Conservation (phyloP, 1,284 basidiomycete species). For the Ustilago cynodontis region DNA sequence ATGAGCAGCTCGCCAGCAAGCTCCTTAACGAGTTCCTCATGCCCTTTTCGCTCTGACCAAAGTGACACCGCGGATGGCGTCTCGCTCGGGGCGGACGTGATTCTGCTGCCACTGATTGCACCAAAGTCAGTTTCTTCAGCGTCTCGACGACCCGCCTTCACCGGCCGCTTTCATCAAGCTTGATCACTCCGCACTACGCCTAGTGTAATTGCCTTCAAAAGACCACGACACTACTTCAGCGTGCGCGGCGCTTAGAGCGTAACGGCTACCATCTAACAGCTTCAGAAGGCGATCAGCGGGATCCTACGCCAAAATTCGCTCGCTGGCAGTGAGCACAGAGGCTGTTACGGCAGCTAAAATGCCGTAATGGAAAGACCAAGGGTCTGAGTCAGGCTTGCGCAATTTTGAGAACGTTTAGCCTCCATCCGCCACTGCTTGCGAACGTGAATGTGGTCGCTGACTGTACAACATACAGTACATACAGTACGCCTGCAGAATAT, state of each 20-base stretch:
- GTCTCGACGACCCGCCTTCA: not conserved
- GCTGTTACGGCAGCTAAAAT: conserved; percentile 1
- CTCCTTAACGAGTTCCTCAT: not conserved
- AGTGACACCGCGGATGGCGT: not conserved
- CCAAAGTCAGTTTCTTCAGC: not conserved
- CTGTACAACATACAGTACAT: not conserved
- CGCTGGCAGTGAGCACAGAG: not conserved
- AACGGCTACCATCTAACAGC: too few species aligned
- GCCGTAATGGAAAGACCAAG: not conserved
- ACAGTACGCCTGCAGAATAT: conserved; percentile 5
- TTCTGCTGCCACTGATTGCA: not conserved
- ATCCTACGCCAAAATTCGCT: not conserved
- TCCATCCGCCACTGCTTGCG: not conserved
- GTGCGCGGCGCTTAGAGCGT: conserved; percentile 11
- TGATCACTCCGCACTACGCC: not conserved
- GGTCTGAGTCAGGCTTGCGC: not conserved
- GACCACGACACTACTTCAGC: not conserved
- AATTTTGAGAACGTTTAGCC: not conserved
- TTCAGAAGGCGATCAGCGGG: too few species aligned
- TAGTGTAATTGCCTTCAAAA: not conserved
- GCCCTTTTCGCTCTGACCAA: not conserved
- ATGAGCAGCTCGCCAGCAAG: not conserved
- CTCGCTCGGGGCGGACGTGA: not conserved
- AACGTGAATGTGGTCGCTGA: not conserved
- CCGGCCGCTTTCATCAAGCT: not conserved